These are phyloP conservation scores for Caloboletus firmus DNA, from an alignment of 1,284 basidiomycete species.

Conservation along the genomic window DNA sequence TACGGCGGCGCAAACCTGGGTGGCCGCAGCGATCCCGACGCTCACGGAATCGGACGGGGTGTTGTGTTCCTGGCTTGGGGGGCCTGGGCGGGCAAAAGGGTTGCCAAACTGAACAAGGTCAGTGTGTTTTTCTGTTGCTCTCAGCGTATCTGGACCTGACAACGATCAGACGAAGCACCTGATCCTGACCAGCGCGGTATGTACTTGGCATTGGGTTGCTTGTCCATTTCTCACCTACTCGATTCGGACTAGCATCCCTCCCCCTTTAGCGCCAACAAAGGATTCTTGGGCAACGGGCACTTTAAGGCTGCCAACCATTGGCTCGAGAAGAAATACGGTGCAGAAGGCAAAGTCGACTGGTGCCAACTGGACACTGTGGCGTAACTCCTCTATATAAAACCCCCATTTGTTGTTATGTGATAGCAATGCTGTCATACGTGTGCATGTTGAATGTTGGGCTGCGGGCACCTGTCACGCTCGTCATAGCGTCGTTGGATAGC, in stretches of 20 bases:
- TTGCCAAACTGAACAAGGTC: conserved; percentile 78
- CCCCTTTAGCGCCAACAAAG: conserved; percentile 76
- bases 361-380: conserved; percentile 45
- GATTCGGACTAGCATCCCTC: conserved; percentile 66
- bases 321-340: conserved; percentile 74
- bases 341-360: conserved; percentile 76
- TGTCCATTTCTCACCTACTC: conserved; percentile 24
- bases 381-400: conserved; percentile 20
- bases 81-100: conserved; percentile 81
- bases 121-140: conserved; percentile 25
- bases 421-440: conserved; percentile 24
- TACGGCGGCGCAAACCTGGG: conserved; percentile 76
- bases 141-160: conserved; percentile 24
- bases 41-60: conserved; percentile 60
- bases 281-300: conserved; percentile 91
- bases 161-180: conserved; percentile 73
- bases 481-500: neutral
- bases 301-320: conserved; percentile 86
- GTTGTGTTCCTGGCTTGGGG: conserved; percentile 93
- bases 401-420: conserved; percentile 31
- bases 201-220: conserved; percentile 28
- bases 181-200: conserved; percentile 77
- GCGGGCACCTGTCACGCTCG: conserved; percentile 17
- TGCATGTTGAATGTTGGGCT: conserved; percentile 24
- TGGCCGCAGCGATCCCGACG: conserved; percentile 39